phyloP scores from a whole-genome alignment of 352 stramenopile genomes.

The Globisporangium nagaii region DNA sequence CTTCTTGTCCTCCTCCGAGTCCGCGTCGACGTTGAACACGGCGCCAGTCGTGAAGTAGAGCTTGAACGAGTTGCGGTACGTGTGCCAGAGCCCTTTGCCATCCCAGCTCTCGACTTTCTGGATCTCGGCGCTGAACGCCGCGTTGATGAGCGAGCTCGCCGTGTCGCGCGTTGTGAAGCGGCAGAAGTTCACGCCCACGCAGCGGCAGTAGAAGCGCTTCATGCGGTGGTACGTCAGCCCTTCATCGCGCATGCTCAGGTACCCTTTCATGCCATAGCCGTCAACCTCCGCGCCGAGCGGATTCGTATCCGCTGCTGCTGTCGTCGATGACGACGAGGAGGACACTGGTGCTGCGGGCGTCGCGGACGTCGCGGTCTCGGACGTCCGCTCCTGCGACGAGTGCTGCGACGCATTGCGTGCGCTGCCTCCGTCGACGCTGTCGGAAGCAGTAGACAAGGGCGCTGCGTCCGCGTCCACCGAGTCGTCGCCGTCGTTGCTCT shows the following conservation, averaged over 20 bases:
- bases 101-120: constrained; percentile 81
- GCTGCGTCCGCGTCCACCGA: neutral
- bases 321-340: constrained; percentile 1
- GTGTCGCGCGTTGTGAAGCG: constrained; percentile 64
- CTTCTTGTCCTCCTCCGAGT: constrained; percentile 75
- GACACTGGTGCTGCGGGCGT: neutral
- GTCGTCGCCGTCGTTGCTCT: constrained; percentile 5
- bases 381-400: constrained; percentile 2
- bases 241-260: constrained; percentile 77
- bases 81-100: constrained; percentile 74
- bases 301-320: constrained; percentile 3
- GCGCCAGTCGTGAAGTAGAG: constrained; percentile 65
- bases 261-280: constrained; percentile 68
- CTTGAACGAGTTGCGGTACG: constrained; percentile 84
- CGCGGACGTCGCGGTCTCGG: neutral
- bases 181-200: constrained; percentile 75
- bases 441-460: neutral
- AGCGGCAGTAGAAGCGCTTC: constrained; percentile 81
- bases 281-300: constrained; percentile 44
- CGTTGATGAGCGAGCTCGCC: constrained; percentile 53
- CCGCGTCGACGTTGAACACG: constrained; percentile 76
- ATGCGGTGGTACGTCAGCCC: constrained; percentile 83
- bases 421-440: neutral
- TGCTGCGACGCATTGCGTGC: neutral
- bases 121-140: constrained; percentile 62